These are phyloP conservation scores for Fragilaria radians DNA, from an alignment of 108 stramenopile species.

Conservation along the genomic window DNA sequence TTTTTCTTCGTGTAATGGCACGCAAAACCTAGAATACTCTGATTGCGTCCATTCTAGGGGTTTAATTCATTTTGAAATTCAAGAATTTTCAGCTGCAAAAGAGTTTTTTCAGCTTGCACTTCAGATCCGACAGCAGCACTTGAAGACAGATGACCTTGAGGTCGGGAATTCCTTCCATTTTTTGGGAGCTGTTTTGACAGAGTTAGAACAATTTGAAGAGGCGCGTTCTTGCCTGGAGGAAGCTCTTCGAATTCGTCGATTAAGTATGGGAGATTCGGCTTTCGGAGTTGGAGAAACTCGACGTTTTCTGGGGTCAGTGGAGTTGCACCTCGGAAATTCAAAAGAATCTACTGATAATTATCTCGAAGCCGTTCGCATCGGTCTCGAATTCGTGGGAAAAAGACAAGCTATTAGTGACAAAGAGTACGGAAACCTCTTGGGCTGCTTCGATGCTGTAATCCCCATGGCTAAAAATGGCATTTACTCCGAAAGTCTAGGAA, in stretches of 20 bases:
- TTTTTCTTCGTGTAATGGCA: slow-evolving; percentile 20
- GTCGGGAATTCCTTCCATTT: slow-evolving; percentile 15
- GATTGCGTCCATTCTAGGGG: slow-evolving; percentile 40
- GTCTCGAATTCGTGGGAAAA: slow-evolving; percentile 7
- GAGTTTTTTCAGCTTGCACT: slow-evolving; percentile 31
- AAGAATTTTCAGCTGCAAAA: slow-evolving; percentile 19
- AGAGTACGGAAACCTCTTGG: slow-evolving; percentile 18
- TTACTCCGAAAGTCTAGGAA: slow-evolving; percentile 26
- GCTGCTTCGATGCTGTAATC: slow-evolving; percentile 40
- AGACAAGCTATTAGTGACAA: background rate
- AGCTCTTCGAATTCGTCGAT: slow-evolving; percentile 31
- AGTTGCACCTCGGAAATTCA: slow-evolving; percentile 25
- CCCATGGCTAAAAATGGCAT: slow-evolving; percentile 6
- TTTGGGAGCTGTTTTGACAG: slow-evolving; percentile 26
- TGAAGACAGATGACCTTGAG: slow-evolving; percentile 3
- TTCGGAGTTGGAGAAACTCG: slow-evolving; percentile 23
- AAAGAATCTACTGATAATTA: slow-evolving; percentile 27
- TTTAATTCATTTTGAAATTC: slow-evolving; percentile 17
- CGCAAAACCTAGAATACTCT: slow-evolving; percentile 6
- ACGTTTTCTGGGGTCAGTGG: background rate
- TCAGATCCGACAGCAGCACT: slow-evolving; percentile 24
- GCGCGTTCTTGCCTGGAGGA: slow-evolving; percentile 30
- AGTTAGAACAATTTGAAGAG: slow-evolving; percentile 31
- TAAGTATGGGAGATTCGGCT: slow-evolving; percentile 10
- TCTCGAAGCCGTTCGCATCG: slow-evolving; percentile 18